Percentiles rank a stretch among this genome's conserved stretches.
Evolutionary conservation across 768 basidiomycete genomes (phyloP).

Genomic region (Phallus indusiatus): DNA sequence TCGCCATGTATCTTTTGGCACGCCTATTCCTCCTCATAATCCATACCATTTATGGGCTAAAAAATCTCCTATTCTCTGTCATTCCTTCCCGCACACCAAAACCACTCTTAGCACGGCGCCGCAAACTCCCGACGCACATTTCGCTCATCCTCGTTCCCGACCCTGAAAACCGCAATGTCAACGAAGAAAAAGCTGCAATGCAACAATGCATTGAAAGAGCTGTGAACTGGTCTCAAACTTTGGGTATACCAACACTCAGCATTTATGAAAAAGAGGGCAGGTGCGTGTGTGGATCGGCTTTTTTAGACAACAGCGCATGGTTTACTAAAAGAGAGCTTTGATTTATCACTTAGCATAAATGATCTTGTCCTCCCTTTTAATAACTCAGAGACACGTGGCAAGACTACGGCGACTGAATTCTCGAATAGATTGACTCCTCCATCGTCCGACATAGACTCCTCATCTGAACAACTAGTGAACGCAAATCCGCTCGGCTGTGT

Average conservation of each 20-base stretch:
- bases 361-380: no score
- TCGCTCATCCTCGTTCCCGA: constrained; percentile 53
- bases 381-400: neutral
- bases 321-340: no score
- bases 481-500: neutral
- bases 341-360: no score
- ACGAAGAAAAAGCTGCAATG: constrained; percentile 32
- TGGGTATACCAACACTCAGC: constrained; percentile 55
- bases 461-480: neutral
- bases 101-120: constrained; percentile 41
- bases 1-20: constrained; percentile 1
- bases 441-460: constrained; percentile 2
- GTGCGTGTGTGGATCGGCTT: constrained; percentile 13
- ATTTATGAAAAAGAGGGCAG: constrained; percentile 67
- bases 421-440: neutral
- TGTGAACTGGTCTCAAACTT: constrained; percentile 51
- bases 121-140: constrained; percentile 55
- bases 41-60: constrained; percentile 18
- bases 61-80: constrained; percentile 20
- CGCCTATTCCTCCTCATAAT: constrained; percentile 36
- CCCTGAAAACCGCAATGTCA: constrained; percentile 21
- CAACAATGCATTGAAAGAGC: constrained; percentile 44
- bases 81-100: constrained; percentile 33
- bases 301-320: no score
- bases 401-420: neutral